Evolutionary conservation across 257 asterid genomes (phyloP).

Genomic region (Paulownia fortunei): DNA sequence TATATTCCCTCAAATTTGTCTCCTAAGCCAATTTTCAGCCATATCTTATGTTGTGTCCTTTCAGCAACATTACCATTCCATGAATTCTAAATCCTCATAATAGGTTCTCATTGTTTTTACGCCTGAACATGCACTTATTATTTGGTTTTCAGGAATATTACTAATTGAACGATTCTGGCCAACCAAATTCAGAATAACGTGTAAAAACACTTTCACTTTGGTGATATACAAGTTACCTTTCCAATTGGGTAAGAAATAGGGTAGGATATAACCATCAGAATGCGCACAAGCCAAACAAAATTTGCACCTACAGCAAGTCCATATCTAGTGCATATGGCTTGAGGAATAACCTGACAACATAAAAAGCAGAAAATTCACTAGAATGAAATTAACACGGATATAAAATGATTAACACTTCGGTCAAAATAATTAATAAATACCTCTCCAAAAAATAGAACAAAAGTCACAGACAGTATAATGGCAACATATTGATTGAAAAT

Average conservation of each 20-base stretch:
- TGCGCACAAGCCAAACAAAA: conserved; percentile 89
- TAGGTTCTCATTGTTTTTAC: not conserved
- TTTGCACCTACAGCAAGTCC: conserved; percentile 99
- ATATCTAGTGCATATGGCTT: conserved; percentile 97
- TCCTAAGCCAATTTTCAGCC: not conserved
- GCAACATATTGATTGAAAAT: conserved; percentile 94
- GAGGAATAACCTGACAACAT: conserved; percentile 86
- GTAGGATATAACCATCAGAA: conserved; percentile 80
- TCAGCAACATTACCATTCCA: not conserved
- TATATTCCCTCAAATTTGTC: not conserved
- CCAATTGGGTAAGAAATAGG: conserved; percentile 95
- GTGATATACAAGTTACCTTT: conserved; percentile 67
- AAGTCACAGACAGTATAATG: conserved; percentile 91
- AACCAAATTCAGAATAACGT: conserved; percentile 11
- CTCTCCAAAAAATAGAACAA: conserved; percentile 95
- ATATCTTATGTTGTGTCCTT: not conserved
- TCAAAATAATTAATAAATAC: conserved; percentile 60
- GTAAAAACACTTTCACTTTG: conserved; percentile 30
- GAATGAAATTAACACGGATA: conserved; percentile 44
- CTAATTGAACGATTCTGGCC: conserved; percentile 1
- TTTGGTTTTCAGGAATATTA: not conserved
- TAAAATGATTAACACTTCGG: conserved; percentile 42
- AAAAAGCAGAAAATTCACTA: conserved; percentile 21
- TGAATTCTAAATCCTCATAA: not conserved
- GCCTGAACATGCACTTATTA: not conserved